phyloP scores from a whole-genome alignment of 345 rosid genomes.

The Theobroma cacao region DNA sequence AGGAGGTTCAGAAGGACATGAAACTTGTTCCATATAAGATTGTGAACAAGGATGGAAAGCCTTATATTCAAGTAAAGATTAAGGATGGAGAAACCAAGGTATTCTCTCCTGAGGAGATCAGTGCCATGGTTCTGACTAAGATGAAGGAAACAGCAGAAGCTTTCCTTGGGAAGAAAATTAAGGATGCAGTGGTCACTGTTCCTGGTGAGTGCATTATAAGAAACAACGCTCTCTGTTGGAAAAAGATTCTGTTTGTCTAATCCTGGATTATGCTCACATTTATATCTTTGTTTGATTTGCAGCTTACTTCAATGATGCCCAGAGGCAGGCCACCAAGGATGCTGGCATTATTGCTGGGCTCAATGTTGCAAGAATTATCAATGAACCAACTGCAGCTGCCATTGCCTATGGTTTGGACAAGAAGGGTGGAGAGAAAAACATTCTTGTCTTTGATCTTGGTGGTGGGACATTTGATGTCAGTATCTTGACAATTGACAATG shows the following conservation, averaged over 20 bases:
- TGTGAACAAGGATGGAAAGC: constrained; percentile 90
- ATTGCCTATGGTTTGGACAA: constrained; percentile 95
- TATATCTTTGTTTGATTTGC: constrained; percentile 22
- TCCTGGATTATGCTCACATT: neutral
- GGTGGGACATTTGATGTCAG: constrained; percentile 99
- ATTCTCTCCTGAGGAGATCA: constrained; percentile 92
- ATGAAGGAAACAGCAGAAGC: constrained; percentile 99
- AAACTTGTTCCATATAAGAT: constrained; percentile 91
- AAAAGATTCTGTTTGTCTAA: neutral
- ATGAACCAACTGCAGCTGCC: constrained; percentile 99
- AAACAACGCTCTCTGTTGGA: neutral
- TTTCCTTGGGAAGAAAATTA: constrained; percentile 97
- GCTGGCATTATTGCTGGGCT: constrained; percentile 94
- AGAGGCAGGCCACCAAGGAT: constrained; percentile 98
- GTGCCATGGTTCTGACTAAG: constrained; percentile 87
- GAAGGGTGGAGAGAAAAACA: constrained; percentile 98
- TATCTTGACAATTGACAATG: constrained; percentile 89
- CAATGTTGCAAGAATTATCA: constrained; percentile 94
- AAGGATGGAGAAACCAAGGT: constrained; percentile 97
- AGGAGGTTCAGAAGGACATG: constrained; percentile 92
- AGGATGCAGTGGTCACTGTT: constrained; percentile 97
- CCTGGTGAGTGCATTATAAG: constrained; percentile 57
- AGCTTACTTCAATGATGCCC: constrained; percentile 99
- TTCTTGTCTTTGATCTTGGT: constrained; percentile 96
- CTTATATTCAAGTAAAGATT: constrained; percentile 82